Percentiles rank a stretch among this genome's conserved stretches.
phyloP scores from a whole-genome alignment of 768 basidiomycete genomes.

The Hortiboletus campestris region DNA sequence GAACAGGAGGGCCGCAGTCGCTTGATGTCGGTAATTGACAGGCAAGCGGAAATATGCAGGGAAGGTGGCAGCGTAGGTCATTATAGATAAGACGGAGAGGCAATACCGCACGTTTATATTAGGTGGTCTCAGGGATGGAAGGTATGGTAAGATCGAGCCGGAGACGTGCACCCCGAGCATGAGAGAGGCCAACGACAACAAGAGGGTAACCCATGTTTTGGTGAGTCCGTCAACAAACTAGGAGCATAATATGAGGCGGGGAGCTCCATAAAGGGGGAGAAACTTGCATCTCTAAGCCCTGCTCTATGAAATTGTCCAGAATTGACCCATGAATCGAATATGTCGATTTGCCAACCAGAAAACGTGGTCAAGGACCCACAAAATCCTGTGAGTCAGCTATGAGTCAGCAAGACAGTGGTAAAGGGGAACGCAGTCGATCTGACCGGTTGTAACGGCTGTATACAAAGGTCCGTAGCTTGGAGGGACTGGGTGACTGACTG shows the following conservation, averaged over 20 bases:
- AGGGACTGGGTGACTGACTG: slow-evolving; percentile 4
- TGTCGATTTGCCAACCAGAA: slow-evolving; percentile 90
- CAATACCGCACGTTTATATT: slow-evolving; percentile 45
- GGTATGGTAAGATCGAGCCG: slow-evolving; percentile 36
- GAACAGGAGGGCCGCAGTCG: slow-evolving; percentile 85
- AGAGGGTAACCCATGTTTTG: slow-evolving; percentile 75
- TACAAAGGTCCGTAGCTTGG: slow-evolving; percentile 84
- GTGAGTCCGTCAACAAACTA: slow-evolving; percentile 88
- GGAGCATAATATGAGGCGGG: slow-evolving; percentile 6
- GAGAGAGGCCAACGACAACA: slow-evolving; percentile 73
- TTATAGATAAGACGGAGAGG: slow-evolving; percentile 53
- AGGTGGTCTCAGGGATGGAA: slow-evolving; percentile 45
- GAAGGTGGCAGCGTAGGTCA: slow-evolving; percentile 73
- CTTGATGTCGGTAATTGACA: slow-evolving; percentile 65
- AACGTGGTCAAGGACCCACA: slow-evolving; percentile 97
- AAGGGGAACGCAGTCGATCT: slow-evolving; percentile 9
- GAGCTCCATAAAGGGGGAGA: background rate
- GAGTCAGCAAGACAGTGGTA: background rate
- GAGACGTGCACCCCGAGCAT: slow-evolving; percentile 70
- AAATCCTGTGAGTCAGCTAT: slow-evolving; percentile 53
- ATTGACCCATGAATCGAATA: slow-evolving; percentile 86
- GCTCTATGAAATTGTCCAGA: slow-evolving; percentile 49
- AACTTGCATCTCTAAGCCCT: slow-evolving; percentile 71
- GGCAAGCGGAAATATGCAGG: slow-evolving; percentile 79
- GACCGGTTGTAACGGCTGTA: slow-evolving; percentile 84